Base-by-base conservation (phyloP, 768 basidiomycete species). In the Pleurotus ostreatus region DNA sequence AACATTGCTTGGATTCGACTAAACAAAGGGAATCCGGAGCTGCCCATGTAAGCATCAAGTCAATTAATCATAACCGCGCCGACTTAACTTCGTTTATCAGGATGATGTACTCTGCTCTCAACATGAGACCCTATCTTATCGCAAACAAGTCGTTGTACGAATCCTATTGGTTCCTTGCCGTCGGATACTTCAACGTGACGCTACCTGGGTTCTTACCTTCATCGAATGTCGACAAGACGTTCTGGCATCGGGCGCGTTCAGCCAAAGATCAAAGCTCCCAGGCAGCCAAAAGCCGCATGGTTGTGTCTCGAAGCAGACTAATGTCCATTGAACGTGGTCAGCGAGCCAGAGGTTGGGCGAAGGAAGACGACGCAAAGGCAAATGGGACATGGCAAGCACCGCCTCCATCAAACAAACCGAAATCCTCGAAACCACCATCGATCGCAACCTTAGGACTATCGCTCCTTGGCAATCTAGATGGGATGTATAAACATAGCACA, bases 31-130 rank as follows among this genome's bases (percentile, higher is more conserved):
- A 72, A 74, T 41, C 68, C 68, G 61, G 78, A 83, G 55, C 67
- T 82, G 46, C 85, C 85, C 4, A 78, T 73, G 81, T 84, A 67
- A 63, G 77, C 63, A 0, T 30, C 13, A 4, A 15, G 15, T 47
- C 16, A 20, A 20, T 37, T 12, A 43, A 34, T 34, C 9, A 11
- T 34, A 11, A 11, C 30, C 8, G 8, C 9, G 30, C 30, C 30
- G 30, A 34, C 8, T 34, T 34, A 34, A 34, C 30, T 9, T 34
- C 30, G 30, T 34, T 46, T 2, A 34, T 16, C 56, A 86, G 84
- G 55, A 82, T 93, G 83, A 85, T 94, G 81, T 94, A 94, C 68
- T 89, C 89, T 6, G 90, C 92, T 11, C 74, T 92, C 48, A 94
- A 93, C 68, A 71, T 92, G 39, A 81, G 92, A 2, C 83, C 86